These are phyloP conservation scores for Tulasnella sp. DNA, from an alignment of 768 basidiomycete species.

Conservation along the genomic window DNA sequence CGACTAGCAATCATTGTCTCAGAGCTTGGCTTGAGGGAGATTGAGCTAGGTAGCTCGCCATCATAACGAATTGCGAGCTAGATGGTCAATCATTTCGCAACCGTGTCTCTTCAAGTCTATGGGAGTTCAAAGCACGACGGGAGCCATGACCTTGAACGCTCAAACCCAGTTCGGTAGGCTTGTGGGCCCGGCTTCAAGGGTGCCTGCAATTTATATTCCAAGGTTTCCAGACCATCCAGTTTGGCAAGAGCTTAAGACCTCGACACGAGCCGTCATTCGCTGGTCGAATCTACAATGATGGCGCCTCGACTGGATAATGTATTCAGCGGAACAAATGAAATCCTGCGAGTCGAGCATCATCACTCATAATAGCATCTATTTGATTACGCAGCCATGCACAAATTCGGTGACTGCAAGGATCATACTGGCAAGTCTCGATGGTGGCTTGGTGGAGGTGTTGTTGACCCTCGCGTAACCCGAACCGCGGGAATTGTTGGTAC, in stretches of 20 bases:
- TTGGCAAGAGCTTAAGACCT: background rate
- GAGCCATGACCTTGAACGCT: too few species aligned
- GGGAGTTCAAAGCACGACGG: too few species aligned
- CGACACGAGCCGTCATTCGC: background rate
- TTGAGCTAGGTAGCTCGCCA: too few species aligned
- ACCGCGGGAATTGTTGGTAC: background rate
- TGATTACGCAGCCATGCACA: background rate
- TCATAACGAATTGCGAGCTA: too few species aligned
- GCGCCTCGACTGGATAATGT: background rate
- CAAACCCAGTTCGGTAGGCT: too few species aligned
- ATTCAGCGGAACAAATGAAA: background rate
- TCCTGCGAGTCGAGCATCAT: background rate
- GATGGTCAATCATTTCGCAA: too few species aligned
- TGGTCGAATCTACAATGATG: background rate
- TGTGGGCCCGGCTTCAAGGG: too few species aligned
- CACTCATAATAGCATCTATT: background rate
- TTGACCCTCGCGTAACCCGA: background rate
- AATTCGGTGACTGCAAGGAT: background rate
- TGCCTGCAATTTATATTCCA: background rate
- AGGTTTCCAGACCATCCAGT: background rate
- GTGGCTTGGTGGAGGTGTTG: background rate
- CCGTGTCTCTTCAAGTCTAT: too few species aligned
- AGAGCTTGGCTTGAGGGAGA: too few species aligned
- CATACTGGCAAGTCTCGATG: background rate
- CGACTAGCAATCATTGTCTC: too few species aligned